Evolutionary conservation across 352 stramenopile species (phyloP), one percentile per base, ranked within the genome.

Genomic region (Phytophthora pistaciae): DNA sequence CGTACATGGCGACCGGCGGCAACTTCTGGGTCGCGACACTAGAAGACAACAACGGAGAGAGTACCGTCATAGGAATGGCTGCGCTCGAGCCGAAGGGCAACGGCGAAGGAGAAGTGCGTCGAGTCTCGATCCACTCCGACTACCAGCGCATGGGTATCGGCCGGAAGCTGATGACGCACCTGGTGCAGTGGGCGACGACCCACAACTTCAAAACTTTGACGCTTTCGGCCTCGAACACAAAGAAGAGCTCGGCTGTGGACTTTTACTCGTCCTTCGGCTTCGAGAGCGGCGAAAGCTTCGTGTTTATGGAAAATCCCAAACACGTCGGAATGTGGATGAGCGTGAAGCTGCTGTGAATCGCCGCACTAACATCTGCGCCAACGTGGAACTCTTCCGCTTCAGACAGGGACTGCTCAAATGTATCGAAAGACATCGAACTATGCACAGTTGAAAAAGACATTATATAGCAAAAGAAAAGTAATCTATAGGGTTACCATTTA

Each of bases 1-100:
- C 64, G 27, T 87, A 83, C 72, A 75, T 83, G 16, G 33, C 18
- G 1, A 31, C 68, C 2, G 79, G 79, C 0, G 79, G 79, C n/a
- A 80, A 82, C 60, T 87, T 87, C 64, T 87, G 79, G 79, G 79
- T 87, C 9, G 75, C 71, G 3, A 72, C 64, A 18, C 13, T 76
- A 1, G 36, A 74, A 56, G 55, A 74, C 23, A 56, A 65, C 58
- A 70, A 68, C 31, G 61, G 53, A 3, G 40, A 63, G 27, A 65
- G 68, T 20, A 70, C 58, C 4, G 53, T 82, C 5, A 68, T 59
- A 10, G 75, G 75, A 18, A 74, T 77, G 63, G 66, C 75, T 10
- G 75, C 50, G 2, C n/a, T 79, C 7, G 63, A 79, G 56, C 52
- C 54, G 21, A 79, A 72, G 23, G 49, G 42, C 3, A 64, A 72